Evolutionary conservation across 371 early-diverging fungal species (phyloP).

Genomic region (Nematocida sp.): DNA sequence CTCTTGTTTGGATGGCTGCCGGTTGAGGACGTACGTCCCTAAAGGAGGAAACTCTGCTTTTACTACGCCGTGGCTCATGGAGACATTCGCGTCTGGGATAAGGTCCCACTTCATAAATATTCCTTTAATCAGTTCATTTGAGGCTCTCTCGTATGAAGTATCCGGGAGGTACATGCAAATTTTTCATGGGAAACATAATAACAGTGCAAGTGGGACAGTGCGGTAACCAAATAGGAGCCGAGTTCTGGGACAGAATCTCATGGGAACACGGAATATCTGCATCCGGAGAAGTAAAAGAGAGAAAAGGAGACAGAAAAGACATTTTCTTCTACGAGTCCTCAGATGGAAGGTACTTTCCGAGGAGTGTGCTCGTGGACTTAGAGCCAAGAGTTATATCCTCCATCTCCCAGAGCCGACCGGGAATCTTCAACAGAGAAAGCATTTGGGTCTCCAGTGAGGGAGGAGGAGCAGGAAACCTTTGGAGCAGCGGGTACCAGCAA

Average conservation of each 20-base stretch:
- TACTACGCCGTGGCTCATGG: conserved; percentile 72
- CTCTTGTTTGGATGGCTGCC: conserved; percentile 92
- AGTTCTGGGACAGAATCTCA: conserved; percentile 82
- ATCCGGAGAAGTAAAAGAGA: conserved; percentile 12
- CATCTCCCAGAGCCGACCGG: conserved; percentile 68
- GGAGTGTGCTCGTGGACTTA: conserved; percentile 79
- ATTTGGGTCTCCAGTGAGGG: conserved; percentile 79
- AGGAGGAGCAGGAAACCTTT: conserved; percentile 89
- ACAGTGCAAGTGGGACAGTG: conserved; percentile 90
- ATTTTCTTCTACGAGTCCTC: conserved; percentile 96
- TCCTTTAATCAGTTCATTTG: conserved; percentile 5
- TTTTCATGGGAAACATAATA: conserved; percentile 73
- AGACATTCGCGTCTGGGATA: neutral
- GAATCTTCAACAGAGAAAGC: conserved; percentile 82
- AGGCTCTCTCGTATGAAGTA: conserved; percentile 14
- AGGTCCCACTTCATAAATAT: conserved; percentile 7
- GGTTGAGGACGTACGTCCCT: conserved; percentile 90
- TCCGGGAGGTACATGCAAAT: conserved; percentile 14
- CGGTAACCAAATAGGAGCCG: conserved; percentile 87
- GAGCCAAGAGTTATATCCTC: conserved; percentile 76
- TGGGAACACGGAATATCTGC: conserved; percentile 78
- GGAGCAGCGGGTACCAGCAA: conserved; percentile 78
- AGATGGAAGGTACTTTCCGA: conserved; percentile 83
- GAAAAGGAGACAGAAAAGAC: conserved; percentile 75
- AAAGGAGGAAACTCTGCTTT: conserved; percentile 74